Base-by-base conservation (phyloP, 345 rosid genomes). In the Crucihimalaya himalaica region DNA sequence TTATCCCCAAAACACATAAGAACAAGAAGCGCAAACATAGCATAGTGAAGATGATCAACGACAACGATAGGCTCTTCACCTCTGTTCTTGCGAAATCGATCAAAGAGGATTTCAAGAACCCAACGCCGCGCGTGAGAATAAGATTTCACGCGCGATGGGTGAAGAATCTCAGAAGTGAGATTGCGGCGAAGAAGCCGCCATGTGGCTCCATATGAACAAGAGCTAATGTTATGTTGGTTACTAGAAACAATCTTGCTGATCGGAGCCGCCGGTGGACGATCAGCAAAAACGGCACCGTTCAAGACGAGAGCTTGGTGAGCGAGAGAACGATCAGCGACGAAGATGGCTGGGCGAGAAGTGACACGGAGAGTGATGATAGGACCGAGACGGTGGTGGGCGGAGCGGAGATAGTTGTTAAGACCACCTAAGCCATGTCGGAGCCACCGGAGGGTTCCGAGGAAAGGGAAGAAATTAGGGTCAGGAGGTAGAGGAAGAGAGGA, bases 1-100 rank as follows among this genome's bases (percentile, higher is more conserved):
- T 76, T 80, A 23, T 76, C 75, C 2, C 80, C 83, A 11, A 72
- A 80, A 58, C 83, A 80, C 80, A 80, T 80, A 0, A 76, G 53
- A 0, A 72, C 80, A 2, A 80, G 57, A 13, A 76, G 71, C 5
- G 80, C 70, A 10, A 71, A 71, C 77, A 80, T 80, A 0, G 74
- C 62, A 10, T 75, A 80, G 6, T 61, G 74, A 10, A 75, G 71
- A 37, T 75, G 80, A 9, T 63, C 70, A 27, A 75, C 27, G 9
- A 56, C 63, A 3, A 37, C 51, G 28, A 75, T 55, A 0, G 77
- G 48, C 20, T 51, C 69, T 61, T 55, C 5, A 2, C 67, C 23
- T 45, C 43, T 51, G 1, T 18, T 23, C 16, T 10, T 45, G 52
- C 12, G 75, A n/a, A 74, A 39, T 0, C 67, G 61, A 2, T 73